A percentile compares a stretch with the other conserved stretches of the same genome.
These are phyloP conservation scores for Myriosclerotinia duriaeana DNA, from an alignment of 2,329 filamentous ascomycete species.

Conservation along the genomic window DNA sequence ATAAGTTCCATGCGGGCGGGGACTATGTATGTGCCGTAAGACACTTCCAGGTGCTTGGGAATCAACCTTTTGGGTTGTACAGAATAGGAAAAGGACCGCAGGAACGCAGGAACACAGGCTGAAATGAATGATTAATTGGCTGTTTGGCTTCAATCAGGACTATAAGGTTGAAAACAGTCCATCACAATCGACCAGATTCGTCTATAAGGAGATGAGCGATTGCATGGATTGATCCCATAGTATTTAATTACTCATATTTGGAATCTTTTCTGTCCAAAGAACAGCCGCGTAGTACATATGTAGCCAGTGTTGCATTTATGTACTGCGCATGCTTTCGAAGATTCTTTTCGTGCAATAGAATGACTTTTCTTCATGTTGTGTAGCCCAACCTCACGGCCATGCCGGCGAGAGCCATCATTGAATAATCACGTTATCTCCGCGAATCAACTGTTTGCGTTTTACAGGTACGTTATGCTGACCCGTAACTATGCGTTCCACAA, in stretches of 20 bases:
- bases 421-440: background rate
- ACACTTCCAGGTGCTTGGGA: slow-evolving; percentile 16
- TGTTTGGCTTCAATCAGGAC: background rate
- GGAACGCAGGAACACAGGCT: background rate
- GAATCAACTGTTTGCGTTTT: background rate
- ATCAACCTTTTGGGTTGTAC: background rate
- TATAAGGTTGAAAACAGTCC: background rate
- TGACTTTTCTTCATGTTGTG: slow-evolving; percentile 7
- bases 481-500: background rate
- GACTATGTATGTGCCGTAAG: background rate
- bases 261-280: background rate
- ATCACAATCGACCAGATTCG: background rate
- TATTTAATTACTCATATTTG: background rate
- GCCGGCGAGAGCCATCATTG: slow-evolving; percentile 14
- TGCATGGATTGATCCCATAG: background rate
- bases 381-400: slow-evolving; percentile 16
- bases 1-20: background rate
- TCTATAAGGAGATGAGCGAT: slow-evolving; percentile 5
- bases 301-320: slow-evolving; percentile 9
- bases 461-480: background rate
- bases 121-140: background rate
- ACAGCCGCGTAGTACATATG: background rate
- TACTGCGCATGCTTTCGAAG: slow-evolving; percentile 1
- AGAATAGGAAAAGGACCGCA: background rate
- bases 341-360: slow-evolving; percentile 20